Conservation (phyloP, 2,329 filamentous ascomycete genomes). For the Trichoderma cornu-damae region DNA sequence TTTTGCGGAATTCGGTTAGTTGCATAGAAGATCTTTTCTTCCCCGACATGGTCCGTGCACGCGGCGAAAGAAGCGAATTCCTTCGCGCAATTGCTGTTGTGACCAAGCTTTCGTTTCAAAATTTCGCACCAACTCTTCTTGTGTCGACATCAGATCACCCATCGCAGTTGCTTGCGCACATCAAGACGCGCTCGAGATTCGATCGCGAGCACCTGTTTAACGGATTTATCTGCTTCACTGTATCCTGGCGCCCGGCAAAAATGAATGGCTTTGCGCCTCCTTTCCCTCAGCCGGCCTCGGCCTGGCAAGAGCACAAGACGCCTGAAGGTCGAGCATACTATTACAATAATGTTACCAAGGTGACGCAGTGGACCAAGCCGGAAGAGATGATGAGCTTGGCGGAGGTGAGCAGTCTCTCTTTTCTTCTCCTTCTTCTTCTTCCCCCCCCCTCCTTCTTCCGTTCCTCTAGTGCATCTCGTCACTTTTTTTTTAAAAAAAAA, state of each 20-base stretch:
- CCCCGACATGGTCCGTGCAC: constrained; percentile 22
- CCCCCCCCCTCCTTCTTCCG: neutral
- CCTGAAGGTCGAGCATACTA: constrained; percentile 84
- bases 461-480: neutral
- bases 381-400: constrained; percentile 77
- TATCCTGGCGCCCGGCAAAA: constrained; percentile 22
- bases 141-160: neutral
- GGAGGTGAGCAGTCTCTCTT: constrained; percentile 56
- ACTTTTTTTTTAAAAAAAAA: too few relatives aligned
- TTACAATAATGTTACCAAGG: constrained; percentile 79
- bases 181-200: neutral
- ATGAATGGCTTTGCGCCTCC: constrained; percentile 57
- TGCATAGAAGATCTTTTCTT: constrained; percentile 11
- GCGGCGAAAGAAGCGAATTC: constrained; percentile 7
- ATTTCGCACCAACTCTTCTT: constrained; percentile 5
- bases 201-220: neutral
- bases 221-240: neutral
- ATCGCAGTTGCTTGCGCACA: constrained; percentile 5
- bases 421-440: neutral
- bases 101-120: constrained; percentile 2
- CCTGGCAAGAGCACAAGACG: constrained; percentile 79
- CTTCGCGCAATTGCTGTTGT: constrained; percentile 14
- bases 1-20: constrained; percentile 7
- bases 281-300: constrained; percentile 46
- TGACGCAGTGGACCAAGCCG: constrained; percentile 92